Percentiles rank a stretch among this genome's conserved stretches.
Conservation (phyloP, 345 rosid genomes). For the Eucalyptus virginea region DNA sequence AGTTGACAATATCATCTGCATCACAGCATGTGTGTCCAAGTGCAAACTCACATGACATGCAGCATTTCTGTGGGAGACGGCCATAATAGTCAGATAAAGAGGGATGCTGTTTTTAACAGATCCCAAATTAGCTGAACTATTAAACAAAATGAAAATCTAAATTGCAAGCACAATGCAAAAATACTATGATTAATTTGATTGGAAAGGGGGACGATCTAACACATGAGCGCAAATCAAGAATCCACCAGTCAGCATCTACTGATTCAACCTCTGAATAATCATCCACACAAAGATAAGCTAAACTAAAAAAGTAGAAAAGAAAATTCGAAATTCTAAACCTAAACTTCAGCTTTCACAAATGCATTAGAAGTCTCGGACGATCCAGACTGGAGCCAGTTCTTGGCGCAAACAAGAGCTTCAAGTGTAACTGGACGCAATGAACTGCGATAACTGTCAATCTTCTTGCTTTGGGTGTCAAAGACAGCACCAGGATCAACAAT, state of each 20-base stretch:
- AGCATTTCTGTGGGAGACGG: neutral
- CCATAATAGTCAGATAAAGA: neutral
- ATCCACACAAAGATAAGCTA: neutral
- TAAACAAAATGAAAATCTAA: neutral
- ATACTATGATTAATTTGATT: neutral
- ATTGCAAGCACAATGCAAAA: neutral
- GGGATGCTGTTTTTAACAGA: neutral
- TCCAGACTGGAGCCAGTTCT: slow-evolving; percentile 71
- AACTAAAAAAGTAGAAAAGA: neutral
- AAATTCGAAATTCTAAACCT: neutral
- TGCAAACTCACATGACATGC: neutral
- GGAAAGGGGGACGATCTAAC: neutral
- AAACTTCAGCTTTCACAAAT: slow-evolving; percentile 13
- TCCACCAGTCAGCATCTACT: neutral
- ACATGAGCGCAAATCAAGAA: neutral
- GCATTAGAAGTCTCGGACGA: slow-evolving; percentile 4
- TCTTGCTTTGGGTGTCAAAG: slow-evolving; percentile 36
- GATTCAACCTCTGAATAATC: neutral
- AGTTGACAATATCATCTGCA: neutral
- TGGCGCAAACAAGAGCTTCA: slow-evolving; percentile 83
- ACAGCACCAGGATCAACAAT: slow-evolving; percentile 48
- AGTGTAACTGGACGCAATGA: slow-evolving; percentile 62
- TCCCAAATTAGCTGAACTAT: neutral
- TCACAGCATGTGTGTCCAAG: neutral
- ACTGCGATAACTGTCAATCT: slow-evolving; percentile 51